Percentiles rank a stretch among this genome's conserved stretches.
phyloP scores from a whole-genome alignment of 148 eudicot genomes.

The Amaranthus palmeri region DNA sequence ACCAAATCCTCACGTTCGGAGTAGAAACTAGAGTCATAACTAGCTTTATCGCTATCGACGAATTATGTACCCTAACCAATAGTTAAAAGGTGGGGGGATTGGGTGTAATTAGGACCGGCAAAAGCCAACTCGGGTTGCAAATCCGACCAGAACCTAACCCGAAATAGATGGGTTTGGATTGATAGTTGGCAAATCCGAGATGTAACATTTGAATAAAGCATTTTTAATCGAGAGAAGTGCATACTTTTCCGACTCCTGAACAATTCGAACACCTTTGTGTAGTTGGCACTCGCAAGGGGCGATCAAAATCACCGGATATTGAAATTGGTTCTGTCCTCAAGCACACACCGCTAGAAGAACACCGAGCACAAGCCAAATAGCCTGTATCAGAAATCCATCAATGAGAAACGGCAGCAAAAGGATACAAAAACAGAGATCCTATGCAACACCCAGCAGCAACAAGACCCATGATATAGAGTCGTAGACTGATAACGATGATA shows the following conservation, averaged over 20 bases:
- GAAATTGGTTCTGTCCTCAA: conserved; percentile 73
- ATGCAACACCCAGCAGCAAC: neutral
- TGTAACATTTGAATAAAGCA: neutral
- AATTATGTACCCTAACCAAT: too few species aligned
- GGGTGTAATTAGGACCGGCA: too few species aligned
- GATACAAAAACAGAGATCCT: neutral
- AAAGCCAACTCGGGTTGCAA: too few species aligned
- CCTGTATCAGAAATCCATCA: conserved; percentile 35
- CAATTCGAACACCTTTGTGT: conserved; percentile 74
- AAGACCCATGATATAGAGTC: neutral
- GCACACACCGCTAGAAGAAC: conserved; percentile 81
- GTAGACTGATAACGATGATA: neutral
- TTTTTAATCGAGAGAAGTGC: neutral
- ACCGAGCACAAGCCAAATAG: conserved; percentile 89
- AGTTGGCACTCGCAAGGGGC: conserved; percentile 66
- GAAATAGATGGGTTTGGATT: neutral
- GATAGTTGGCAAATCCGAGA: neutral
- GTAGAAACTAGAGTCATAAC: too few species aligned
- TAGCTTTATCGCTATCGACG: too few species aligned
- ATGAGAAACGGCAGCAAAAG: neutral
- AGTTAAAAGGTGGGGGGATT: too few species aligned
- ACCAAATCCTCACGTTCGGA: too few species aligned
- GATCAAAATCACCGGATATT: conserved; percentile 43
- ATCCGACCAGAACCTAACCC: too few species aligned
- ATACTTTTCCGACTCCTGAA: conserved; percentile 93